Percentiles rank a stretch among this genome's conserved stretches.
phyloP scores from a whole-genome alignment of 2,329 filamentous ascomycete genomes.

The Incumbomyces delicatus region DNA sequence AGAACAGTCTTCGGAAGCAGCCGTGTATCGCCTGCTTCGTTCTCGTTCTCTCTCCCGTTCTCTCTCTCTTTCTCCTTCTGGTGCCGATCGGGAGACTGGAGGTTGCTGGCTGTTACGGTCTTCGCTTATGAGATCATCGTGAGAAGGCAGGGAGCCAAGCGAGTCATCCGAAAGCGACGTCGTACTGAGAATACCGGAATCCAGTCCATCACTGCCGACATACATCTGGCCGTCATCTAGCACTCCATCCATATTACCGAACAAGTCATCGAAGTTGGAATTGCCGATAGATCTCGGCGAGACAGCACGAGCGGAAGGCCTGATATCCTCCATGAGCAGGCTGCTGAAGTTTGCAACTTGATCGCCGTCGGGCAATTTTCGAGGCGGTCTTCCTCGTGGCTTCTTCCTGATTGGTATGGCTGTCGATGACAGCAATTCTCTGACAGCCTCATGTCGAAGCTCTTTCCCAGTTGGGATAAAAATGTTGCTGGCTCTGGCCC shows the following conservation, averaged over 20 bases:
- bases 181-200: slow-evolving; percentile 34
- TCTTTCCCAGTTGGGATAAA: neutral
- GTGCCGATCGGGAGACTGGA: slow-evolving; percentile 27
- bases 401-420: slow-evolving; percentile 45
- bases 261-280: slow-evolving; percentile 44
- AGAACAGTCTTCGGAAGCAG: slow-evolving; percentile 45
- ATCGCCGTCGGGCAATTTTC: slow-evolving; percentile 32
- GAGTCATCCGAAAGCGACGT: slow-evolving; percentile 51
- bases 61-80: slow-evolving; percentile 16
- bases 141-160: slow-evolving; percentile 43
- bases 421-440: slow-evolving; percentile 45
- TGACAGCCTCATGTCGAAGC: slow-evolving; percentile 13
- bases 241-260: slow-evolving; percentile 44
- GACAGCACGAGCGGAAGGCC: slow-evolving; percentile 39
- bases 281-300: slow-evolving; percentile 31
- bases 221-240: slow-evolving; percentile 29
- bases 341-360: slow-evolving; percentile 44
- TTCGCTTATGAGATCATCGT: slow-evolving; percentile 36
- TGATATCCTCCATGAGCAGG: slow-evolving; percentile 43
- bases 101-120: slow-evolving; percentile 35
- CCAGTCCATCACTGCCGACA: slow-evolving; percentile 33
- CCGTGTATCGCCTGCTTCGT: slow-evolving; percentile 39
- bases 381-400: slow-evolving; percentile 30
- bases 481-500: too few relatives aligned
- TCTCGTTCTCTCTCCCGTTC: too few relatives aligned